Conservation (phyloP, 2,329 filamentous ascomycete genomes). For the Clonostachys solani region DNA sequence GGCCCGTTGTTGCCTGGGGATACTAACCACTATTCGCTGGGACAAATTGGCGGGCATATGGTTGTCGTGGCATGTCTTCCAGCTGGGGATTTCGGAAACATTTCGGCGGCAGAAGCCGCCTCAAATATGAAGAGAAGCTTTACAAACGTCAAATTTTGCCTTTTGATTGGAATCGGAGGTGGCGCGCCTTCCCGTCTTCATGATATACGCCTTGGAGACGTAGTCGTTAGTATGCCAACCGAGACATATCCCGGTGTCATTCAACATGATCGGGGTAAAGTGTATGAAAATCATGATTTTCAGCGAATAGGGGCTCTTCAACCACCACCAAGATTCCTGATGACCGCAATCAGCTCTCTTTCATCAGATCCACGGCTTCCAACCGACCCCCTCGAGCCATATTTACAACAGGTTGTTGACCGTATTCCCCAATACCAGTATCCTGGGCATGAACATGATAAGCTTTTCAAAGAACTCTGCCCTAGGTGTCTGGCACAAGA, state of each 20-base stretch:
- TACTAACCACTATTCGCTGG: neutral
- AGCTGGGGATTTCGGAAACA: conserved; percentile 19
- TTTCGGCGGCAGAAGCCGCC: conserved; percentile 19
- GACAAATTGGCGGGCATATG: conserved; percentile 16
- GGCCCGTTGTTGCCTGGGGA: neutral
- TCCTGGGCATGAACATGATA: neutral
- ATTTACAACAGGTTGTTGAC: neutral
- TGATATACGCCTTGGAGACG: conserved; percentile 11
- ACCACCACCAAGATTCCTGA: neutral
- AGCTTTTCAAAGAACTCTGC: neutral
- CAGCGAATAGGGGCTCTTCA: conserved; percentile 1
- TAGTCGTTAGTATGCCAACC: conserved; percentile 8
- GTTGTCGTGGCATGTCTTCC: conserved; percentile 23
- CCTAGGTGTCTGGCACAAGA: neutral
- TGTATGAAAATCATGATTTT: neutral
- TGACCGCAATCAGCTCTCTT: neutral
- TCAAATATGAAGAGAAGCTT: conserved; percentile 22
- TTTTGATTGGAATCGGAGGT: conserved; percentile 13
- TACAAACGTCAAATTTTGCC: conserved; percentile 10
- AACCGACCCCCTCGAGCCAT: neutral
- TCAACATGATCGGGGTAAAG: conserved; percentile 4
- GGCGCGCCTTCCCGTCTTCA: conserved; percentile 5
- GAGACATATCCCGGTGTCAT: conserved; percentile 4
- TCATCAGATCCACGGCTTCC: neutral
- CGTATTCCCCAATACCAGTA: neutral